These are phyloP conservation scores for Scolecobasidium constrictum DNA, from an alignment of 2,329 filamentous ascomycete genomes.

Conservation along the genomic window DNA sequence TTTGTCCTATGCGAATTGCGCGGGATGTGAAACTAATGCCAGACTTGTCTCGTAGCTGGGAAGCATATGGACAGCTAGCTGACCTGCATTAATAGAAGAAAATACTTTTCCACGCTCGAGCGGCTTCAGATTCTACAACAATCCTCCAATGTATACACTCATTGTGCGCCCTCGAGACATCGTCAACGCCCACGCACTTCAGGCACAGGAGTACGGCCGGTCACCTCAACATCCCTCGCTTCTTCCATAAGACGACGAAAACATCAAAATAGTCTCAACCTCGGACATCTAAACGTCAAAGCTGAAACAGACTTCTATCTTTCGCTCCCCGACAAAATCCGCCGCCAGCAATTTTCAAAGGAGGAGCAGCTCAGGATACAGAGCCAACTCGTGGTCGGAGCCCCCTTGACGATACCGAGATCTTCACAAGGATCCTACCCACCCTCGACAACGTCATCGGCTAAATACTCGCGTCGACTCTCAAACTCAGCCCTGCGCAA, in stretches of 20 bases:
- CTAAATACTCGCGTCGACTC: neutral
- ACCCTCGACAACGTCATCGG: neutral
- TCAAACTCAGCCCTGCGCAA: neutral
- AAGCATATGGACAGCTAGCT: neutral
- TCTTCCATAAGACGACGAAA: constrained; percentile 6
- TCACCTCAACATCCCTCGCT: neutral
- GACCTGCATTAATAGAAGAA: constrained; percentile 25
- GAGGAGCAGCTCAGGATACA: constrained; percentile 47
- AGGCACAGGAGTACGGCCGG: constrained; percentile 5
- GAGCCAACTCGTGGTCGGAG: neutral
- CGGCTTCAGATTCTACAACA: constrained; percentile 54
- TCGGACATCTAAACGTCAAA: constrained; percentile 30
- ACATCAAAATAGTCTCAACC: constrained; percentile 12
- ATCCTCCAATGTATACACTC: too few relatives aligned
- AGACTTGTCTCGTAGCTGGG: neutral
- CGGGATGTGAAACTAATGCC: constrained; percentile 3
- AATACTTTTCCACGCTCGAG: constrained; percentile 68
- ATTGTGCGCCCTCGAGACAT: constrained; percentile 15
- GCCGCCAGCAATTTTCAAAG: constrained; percentile 56
- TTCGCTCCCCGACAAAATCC: constrained; percentile 61
- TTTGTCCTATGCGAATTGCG: neutral
- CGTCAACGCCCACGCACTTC: constrained; percentile 15
- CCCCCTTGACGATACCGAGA: neutral
- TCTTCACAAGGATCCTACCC: neutral
- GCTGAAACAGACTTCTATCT: constrained; percentile 58